A percentile compares a stretch with the other conserved stretches of the same genome.
These are phyloP conservation scores for Prototheca stagnorum DNA, from an alignment of 163 green algal genomes.

Conservation along the genomic window DNA sequence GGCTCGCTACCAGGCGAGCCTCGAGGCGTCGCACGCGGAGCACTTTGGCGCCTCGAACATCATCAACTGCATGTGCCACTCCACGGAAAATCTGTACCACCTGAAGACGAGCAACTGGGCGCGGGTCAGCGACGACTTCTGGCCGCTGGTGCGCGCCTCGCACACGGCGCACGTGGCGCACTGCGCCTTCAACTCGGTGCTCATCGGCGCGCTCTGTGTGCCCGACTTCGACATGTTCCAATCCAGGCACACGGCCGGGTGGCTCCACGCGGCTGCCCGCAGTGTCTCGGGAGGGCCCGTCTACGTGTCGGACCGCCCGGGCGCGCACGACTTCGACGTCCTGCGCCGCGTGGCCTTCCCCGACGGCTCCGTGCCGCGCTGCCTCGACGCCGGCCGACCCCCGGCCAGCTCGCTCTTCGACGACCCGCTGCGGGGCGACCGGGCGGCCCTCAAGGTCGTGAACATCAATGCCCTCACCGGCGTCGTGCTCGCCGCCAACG, in stretches of 20 bases:
- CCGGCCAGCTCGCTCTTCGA: slow-evolving; percentile 78
- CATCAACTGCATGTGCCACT: slow-evolving; percentile 99
- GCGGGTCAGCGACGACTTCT: slow-evolving; percentile 74
- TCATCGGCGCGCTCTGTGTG: slow-evolving; percentile 73
- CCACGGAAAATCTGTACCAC: slow-evolving; percentile 62
- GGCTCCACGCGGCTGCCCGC: slow-evolving; percentile 60
- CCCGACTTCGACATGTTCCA: slow-evolving; percentile 93
- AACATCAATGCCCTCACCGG: slow-evolving; percentile 58
- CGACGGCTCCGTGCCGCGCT: slow-evolving; percentile 67
- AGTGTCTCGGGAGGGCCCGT: slow-evolving; percentile 69
- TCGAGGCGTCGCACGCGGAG: slow-evolving; percentile 42
- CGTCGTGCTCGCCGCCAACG: slow-evolving; percentile 76
- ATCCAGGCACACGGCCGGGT: slow-evolving; percentile 19
- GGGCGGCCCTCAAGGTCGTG: slow-evolving; percentile 66
- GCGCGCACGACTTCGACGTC: slow-evolving; percentile 67
- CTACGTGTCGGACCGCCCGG: slow-evolving; percentile 87
- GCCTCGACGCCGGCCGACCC: slow-evolving; percentile 56
- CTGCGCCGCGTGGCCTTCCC: slow-evolving; percentile 52
- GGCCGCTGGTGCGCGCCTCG: slow-evolving; percentile 65
- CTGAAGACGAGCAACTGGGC: background rate
- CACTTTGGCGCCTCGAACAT: slow-evolving; percentile 46
- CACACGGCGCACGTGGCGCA: slow-evolving; percentile 67
- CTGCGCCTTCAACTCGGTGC: slow-evolving; percentile 87
- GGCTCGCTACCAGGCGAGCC: slow-evolving; percentile 54
- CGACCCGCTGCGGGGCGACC: slow-evolving; percentile 56